A percentile compares a stretch with the other conserved stretches of the same genome.
These are phyloP conservation scores for Epichloe hybrida DNA, from an alignment of 2,329 filamentous ascomycete species.

Conservation along the genomic window DNA sequence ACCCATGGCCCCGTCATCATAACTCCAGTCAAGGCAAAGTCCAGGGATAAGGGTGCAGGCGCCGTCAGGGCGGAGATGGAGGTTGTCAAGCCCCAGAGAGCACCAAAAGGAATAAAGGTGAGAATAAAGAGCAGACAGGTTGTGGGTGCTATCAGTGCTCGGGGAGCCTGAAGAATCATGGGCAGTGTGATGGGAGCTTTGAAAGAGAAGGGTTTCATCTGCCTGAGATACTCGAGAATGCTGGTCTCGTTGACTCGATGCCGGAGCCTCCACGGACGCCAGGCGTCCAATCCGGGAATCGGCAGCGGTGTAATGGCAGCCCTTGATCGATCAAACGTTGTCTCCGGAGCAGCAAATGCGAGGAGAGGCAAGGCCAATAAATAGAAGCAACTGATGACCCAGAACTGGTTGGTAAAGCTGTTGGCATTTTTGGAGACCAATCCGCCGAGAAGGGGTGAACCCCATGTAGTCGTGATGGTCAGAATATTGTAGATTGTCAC, in stretches of 20 bases:
- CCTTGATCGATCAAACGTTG: constrained; percentile 31
- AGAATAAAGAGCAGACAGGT: constrained; percentile 31
- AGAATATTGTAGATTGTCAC: constrained; percentile 32
- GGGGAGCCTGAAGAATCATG: constrained; percentile 30
- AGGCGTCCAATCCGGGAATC: constrained; percentile 8
- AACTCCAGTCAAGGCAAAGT: constrained; percentile 26
- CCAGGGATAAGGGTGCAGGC: constrained; percentile 28
- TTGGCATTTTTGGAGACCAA: constrained; percentile 26
- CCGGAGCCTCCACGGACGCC: constrained; percentile 13
- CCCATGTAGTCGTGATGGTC: constrained; percentile 35
- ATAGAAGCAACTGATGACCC: constrained; percentile 36
- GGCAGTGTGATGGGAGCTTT: constrained; percentile 15
- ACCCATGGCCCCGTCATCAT: constrained; percentile 32
- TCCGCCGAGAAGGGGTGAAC: constrained; percentile 39
- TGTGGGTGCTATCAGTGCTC: constrained; percentile 36
- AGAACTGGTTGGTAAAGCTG: constrained; percentile 35
- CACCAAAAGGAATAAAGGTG: constrained; percentile 30
- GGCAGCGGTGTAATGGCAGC: constrained; percentile 8
- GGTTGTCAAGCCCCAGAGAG: constrained; percentile 32
- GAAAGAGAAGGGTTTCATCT: constrained; percentile 27
- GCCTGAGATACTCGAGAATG: constrained; percentile 23
- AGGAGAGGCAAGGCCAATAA: constrained; percentile 32
- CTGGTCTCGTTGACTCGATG: constrained; percentile 19
- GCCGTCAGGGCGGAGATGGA: constrained; percentile 35
- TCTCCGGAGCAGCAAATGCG: constrained; percentile 37